These are phyloP conservation scores for Colletotrichum tropicicola DNA, from an alignment of 2,329 filamentous ascomycete genomes.

Conservation along the genomic window DNA sequence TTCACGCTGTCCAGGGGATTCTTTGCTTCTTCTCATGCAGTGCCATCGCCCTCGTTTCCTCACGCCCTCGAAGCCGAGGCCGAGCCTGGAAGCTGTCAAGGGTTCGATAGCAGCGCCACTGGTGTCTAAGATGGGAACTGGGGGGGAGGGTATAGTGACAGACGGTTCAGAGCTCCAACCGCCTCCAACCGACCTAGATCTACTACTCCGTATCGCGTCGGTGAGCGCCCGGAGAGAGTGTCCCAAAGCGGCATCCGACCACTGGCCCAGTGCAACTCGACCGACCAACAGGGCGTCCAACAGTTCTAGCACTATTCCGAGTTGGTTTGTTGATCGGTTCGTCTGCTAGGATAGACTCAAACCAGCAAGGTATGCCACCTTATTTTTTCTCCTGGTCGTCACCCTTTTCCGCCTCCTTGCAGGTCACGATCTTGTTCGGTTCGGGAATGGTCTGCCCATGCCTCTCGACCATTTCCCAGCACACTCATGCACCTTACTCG, in stretches of 20 bases:
- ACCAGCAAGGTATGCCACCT: constrained; percentile 5
- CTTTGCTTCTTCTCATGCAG: neutral
- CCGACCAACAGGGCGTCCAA: constrained; percentile 13
- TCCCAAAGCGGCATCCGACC: constrained; percentile 27
- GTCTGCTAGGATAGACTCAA: constrained; percentile 1
- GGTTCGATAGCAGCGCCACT: neutral
- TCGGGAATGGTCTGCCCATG: constrained; percentile 8
- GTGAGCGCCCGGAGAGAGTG: neutral
- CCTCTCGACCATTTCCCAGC: neutral
- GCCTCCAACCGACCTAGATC: neutral
- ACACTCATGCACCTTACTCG: constrained; percentile 16
- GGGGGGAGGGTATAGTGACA: neutral
- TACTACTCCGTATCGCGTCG: neutral
- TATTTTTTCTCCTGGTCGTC: neutral
- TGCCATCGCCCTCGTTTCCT: neutral
- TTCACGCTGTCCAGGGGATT: neutral
- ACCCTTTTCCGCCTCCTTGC: neutral
- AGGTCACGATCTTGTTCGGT: constrained; percentile 20
- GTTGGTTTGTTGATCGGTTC: constrained; percentile 9
- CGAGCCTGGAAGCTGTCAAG: neutral
- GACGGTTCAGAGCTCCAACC: neutral
- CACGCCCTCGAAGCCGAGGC: neutral
- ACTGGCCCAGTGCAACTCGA: constrained; percentile 22
- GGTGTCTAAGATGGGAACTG: neutral
- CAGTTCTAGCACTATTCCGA: constrained; percentile 5